These are phyloP conservation scores for Przewalskia tangutica DNA, from an alignment of 257 asterid species.

Conservation along the genomic window DNA sequence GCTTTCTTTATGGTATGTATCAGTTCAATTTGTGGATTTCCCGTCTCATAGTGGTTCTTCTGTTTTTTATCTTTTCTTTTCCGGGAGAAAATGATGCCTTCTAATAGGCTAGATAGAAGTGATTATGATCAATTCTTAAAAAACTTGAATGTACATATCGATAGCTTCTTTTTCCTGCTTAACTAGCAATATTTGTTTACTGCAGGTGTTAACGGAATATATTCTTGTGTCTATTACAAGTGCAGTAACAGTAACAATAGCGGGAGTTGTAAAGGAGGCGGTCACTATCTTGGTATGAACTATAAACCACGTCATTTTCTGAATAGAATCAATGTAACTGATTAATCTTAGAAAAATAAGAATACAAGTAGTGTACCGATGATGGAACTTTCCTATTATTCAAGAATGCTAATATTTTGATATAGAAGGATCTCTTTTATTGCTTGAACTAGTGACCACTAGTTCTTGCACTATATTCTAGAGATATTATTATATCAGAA, in stretches of 20 bases:
- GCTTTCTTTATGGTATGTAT: constrained; percentile 90
- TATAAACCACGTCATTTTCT: neutral
- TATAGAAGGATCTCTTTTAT: neutral
- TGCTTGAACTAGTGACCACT: neutral
- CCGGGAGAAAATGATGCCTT: neutral
- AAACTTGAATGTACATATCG: neutral
- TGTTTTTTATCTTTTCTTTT: neutral
- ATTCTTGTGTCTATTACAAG: constrained; percentile 89
- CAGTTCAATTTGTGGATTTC: neutral
- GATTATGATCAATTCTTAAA: neutral
- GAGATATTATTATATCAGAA: neutral
- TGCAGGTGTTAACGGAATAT: constrained; percentile 93
- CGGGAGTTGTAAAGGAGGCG: constrained; percentile 99
- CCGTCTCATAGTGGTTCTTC: neutral
- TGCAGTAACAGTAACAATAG: constrained; percentile 96
- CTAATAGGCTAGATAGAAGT: neutral
- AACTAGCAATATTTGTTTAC: neutral
- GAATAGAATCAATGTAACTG: neutral
- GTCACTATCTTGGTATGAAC: constrained; percentile 79
- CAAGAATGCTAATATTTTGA: neutral
- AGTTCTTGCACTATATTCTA: too few relatives aligned
- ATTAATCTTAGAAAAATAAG: neutral
- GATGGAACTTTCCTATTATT: neutral
- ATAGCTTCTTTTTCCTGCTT: neutral
- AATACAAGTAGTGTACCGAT: neutral